Percentiles rank a stretch among this genome's conserved stretches.
These are phyloP conservation scores for Cytospora piceae DNA, from an alignment of 2,329 filamentous ascomycete genomes.

Conservation along the genomic window DNA sequence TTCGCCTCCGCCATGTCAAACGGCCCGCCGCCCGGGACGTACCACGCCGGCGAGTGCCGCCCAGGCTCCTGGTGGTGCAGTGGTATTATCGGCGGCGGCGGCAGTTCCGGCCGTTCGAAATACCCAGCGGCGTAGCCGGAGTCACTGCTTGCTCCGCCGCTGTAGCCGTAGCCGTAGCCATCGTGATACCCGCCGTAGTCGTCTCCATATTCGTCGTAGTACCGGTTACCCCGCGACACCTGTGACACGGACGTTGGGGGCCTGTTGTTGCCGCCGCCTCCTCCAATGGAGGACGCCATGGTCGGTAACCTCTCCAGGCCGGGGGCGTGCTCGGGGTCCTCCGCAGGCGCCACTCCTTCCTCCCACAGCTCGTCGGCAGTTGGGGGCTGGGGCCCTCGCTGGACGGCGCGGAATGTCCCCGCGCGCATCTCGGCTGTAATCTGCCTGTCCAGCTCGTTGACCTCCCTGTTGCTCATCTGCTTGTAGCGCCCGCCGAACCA, in stretches of 20 bases:
- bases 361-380: constrained; percentile 22
- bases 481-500: constrained; percentile 21
- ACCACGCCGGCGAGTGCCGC: constrained; percentile 7
- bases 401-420: constrained; percentile 13
- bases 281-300: background rate
- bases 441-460: constrained; percentile 12
- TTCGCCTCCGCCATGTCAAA: constrained; percentile 19
- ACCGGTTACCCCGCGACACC: constrained; percentile 4
- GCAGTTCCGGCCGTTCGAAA: constrained; percentile 11
- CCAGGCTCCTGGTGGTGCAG: background rate
- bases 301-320: background rate
- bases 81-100: background rate
- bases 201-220: constrained; percentile 21
- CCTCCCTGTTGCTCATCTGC: constrained; percentile 18
- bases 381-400: background rate
- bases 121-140: constrained; percentile 20
- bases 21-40: constrained; percentile 14
- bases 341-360: background rate
- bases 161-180: background rate
- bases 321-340: background rate
- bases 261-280: constrained; percentile 1
- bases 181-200: constrained; percentile 25
- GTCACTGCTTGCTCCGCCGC: constrained; percentile 13
- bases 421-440: constrained; percentile 14
- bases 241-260: constrained; percentile 10